These are phyloP conservation scores for Ophiostoma ips DNA, from an alignment of 2,329 filamentous ascomycete genomes.

Conservation along the genomic window DNA sequence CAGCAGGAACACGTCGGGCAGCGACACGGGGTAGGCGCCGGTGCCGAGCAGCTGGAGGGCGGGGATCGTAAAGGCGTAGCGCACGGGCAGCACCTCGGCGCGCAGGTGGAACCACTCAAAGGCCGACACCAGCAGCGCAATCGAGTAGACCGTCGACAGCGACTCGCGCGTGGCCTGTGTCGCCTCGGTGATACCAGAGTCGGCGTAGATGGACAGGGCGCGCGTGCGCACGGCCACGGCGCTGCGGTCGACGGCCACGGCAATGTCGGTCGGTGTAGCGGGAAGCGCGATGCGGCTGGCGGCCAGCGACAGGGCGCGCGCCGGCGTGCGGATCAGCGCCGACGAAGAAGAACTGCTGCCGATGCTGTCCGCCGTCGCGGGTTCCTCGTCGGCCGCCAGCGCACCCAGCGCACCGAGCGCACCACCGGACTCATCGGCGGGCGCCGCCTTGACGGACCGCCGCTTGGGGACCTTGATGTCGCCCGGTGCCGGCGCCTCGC, in stretches of 20 bases:
- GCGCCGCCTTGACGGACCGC: slow-evolving; percentile 24
- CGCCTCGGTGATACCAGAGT: slow-evolving; percentile 51
- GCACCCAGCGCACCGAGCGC: too few relatives aligned
- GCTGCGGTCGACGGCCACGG: slow-evolving; percentile 59
- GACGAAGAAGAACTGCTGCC: slow-evolving; percentile 24
- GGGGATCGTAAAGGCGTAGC: slow-evolving; percentile 60
- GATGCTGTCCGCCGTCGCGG: too few relatives aligned
- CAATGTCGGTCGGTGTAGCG: slow-evolving; percentile 66
- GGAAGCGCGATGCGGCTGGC: slow-evolving; percentile 57
- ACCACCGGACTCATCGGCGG: not conserved
- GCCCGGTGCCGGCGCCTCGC: slow-evolving; percentile 24
- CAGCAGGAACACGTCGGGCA: slow-evolving; percentile 72
- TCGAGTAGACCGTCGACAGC: slow-evolving; percentile 56
- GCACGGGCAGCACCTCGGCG: slow-evolving; percentile 54
- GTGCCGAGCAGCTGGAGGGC: slow-evolving; percentile 41
- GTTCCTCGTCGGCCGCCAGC: slow-evolving; percentile 23
- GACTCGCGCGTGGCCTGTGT: slow-evolving; percentile 53
- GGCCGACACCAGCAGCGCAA: slow-evolving; percentile 53
- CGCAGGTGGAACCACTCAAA: slow-evolving; percentile 62
- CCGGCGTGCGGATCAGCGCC: slow-evolving; percentile 33
- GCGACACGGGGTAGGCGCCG: slow-evolving; percentile 44
- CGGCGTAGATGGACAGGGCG: slow-evolving; percentile 48
- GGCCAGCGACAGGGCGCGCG: slow-evolving; percentile 34
- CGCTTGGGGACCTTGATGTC: slow-evolving; percentile 34
- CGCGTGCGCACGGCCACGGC: slow-evolving; percentile 52